Evolutionary conservation across 192 early-diverging fungal genomes (phyloP), one percentile per base, ranked within the genome.

Genomic region (Podila epicladia): DNA sequence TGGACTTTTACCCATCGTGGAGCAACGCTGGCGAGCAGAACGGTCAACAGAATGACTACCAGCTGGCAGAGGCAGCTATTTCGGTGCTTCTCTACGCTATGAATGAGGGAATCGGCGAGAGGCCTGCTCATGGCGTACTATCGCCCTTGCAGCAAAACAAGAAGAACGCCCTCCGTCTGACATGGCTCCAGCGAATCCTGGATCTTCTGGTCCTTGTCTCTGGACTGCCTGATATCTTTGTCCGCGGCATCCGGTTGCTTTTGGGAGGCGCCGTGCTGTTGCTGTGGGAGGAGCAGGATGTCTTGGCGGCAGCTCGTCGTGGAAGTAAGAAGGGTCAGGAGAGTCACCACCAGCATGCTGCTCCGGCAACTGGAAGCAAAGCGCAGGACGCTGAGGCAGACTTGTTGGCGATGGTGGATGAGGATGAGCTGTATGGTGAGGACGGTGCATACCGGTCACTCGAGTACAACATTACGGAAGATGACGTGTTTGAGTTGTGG

Each of bases 141-240:
- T 59, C 71, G 3, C 29, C 33, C 3, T 15, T 8, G 1, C 65
- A 66, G 32, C 65, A 57, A 22, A 65, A 51, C n/a, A 82, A 38
- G 19, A 58, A 55, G 24, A 71, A 75, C 59, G 50, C 37, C 5
- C 45, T 63, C 62, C 55, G 75, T 2, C 22, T 85, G 33, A 66
- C 75, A 45, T 87, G 87, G 86, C 45, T 90, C 0, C 69, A 87
- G 29, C 72, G 85, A 28, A 73, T 88, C 5, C 64, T 90, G 41
- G 86, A 90, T 72, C 64, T 86, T 5, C 53, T 90, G 26, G 85
- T 90, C n/a, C 71, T 90, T 9, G 28, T 83, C 28, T 74, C 62
- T 26, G 72, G 69, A 35, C 57, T 50, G 6, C 19, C 62, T 17
- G 24, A 53, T 13, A 53, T 67, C 31, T 79, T 78, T 58, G 62